Evolutionary conservation across 2,329 filamentous ascomycete genomes (phyloP).

Genomic region (Celoporthe dispersa): DNA sequence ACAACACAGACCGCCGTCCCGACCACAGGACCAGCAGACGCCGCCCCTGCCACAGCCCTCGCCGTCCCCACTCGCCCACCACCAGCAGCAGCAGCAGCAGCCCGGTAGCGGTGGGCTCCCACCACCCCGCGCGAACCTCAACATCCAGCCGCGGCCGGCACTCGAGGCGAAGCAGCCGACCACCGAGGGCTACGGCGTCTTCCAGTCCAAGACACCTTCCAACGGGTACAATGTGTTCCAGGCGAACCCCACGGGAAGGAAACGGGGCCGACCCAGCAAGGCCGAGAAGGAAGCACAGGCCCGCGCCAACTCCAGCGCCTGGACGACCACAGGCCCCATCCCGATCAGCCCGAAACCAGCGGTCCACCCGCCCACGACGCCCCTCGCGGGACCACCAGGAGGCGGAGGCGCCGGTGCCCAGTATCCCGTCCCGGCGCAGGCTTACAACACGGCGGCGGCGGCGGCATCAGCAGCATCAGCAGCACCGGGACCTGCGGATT

Average conservation of each 20-base stretch:
- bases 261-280: conserved; percentile 42
- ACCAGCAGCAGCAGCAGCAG: conserved; percentile 15
- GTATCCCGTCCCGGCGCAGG: neutral
- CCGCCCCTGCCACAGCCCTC: conserved; percentile 17
- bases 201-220: conserved; percentile 27
- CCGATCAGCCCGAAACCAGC: conserved; percentile 32
- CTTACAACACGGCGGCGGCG: neutral
- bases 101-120: conserved; percentile 1
- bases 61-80: neutral
- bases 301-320: conserved; percentile 30
- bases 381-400: neutral
- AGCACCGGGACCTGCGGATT: conserved; percentile 13
- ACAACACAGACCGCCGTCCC: conserved; percentile 23
- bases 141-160: conserved; percentile 39
- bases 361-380: neutral
- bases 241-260: conserved; percentile 34
- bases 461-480: neutral
- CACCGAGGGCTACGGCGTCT: conserved; percentile 21
- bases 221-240: conserved; percentile 29
- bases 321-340: conserved; percentile 33
- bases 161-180: conserved; percentile 34
- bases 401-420: neutral
- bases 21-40: conserved; percentile 21
- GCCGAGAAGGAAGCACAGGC: conserved; percentile 38
- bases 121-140: conserved; percentile 30